Base-by-base conservation (phyloP, 1,284 basidiomycete genomes). In the Cerrena zonata region DNA sequence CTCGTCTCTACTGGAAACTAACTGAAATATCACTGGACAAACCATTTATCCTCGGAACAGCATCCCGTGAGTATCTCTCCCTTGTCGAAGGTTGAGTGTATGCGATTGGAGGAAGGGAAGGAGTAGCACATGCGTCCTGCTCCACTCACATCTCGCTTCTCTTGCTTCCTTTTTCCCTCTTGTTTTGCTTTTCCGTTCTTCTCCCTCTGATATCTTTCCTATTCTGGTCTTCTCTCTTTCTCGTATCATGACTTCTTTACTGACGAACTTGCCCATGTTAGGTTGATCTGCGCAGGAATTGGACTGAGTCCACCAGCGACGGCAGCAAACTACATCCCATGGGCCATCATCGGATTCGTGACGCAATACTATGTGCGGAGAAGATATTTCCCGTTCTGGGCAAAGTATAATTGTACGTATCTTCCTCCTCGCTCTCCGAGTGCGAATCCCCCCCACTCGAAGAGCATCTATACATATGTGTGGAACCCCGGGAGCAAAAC, bases 361-460 rank as follows among this genome's bases (percentile, higher is more conserved):
- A 73, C 75, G 58, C 71, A 78, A 55, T 78, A 71, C 49, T 54
- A 70, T 38, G 65, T 72, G 19, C 64, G 70, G 23, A 57, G 65
- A 54, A 58, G 65, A 46, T 60, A 69, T 52, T 73, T 72, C 42
- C 48, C 64, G 5, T 73, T 69, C 61, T 74, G 72, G 71, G 69
- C 70, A 10, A 68, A 71, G 58, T 77, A 76, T 62, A 78, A 77
- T 58, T 78, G 68, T 65, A 45, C 39, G 66, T 58, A 15, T 37
- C n/a, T 41, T 10, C 23, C 22, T 11, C 13, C n/a, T 37, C 41
- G 10, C 13, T 26, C 21, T 37, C 26, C 36, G 47, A 10, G 23
- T 21, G n/a, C n/a, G n/a, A n/a, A n/a, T n/a, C n/a, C 24, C 15
- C 5, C 22, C 26, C 11, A 44, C 34, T 36, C 34, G 10, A n/a